A percentile compares a stretch with the other conserved stretches of the same genome.
Conservation (phyloP, 148 eudicot species). For the Vaccinium macrocarpon region DNA sequence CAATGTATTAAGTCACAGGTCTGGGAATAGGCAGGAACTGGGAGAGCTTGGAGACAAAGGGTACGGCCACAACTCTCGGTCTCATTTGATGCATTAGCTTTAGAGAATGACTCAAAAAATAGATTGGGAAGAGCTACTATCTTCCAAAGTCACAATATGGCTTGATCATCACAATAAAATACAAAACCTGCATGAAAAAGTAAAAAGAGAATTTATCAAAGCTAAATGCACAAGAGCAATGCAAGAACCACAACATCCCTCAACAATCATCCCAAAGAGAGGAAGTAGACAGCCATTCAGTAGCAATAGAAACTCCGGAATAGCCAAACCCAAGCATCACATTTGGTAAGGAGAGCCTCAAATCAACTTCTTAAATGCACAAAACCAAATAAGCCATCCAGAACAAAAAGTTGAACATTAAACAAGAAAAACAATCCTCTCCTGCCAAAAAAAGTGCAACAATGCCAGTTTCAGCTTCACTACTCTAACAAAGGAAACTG, state of each 20-base stretch:
- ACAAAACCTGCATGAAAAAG: background rate
- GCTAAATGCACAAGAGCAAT: background rate
- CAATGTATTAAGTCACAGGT: background rate
- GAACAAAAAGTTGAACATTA: background rate
- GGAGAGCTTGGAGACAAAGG: background rate
- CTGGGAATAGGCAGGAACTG: background rate
- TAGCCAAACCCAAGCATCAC: background rate
- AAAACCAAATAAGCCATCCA: background rate
- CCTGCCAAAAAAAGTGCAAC: background rate
- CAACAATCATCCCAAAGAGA: background rate
- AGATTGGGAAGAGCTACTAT: too few species aligned
- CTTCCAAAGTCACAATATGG: too few species aligned
- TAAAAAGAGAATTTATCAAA: background rate
- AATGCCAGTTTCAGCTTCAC: background rate
- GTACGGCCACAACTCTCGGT: background rate
- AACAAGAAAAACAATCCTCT: background rate
- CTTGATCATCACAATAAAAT: background rate
- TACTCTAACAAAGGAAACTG: background rate
- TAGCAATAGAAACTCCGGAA: background rate
- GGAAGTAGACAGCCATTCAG: background rate
- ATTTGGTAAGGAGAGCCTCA: background rate
- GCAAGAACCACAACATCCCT: background rate
- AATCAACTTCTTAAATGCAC: background rate
- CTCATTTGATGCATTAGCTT: background rate
- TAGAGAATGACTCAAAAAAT: background rate